These are phyloP conservation scores for Dryas drummondii DNA, from an alignment of 306 rosid species.

Conservation along the genomic window DNA sequence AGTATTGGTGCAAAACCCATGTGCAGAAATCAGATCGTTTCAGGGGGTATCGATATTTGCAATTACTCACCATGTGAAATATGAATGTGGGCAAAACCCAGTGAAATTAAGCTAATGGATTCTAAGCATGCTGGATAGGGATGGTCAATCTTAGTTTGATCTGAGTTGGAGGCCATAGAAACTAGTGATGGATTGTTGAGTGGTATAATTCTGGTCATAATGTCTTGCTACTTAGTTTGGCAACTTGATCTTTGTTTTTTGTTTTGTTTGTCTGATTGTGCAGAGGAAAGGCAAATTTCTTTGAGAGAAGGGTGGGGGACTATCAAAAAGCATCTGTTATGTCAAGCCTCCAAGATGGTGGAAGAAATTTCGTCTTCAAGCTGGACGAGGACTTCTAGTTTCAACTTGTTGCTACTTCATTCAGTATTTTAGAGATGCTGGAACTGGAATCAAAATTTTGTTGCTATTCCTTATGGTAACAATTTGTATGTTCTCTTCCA, in stretches of 20 bases:
- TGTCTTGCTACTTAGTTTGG: neutral
- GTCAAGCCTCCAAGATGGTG: constrained; percentile 77
- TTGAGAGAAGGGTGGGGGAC: constrained; percentile 89
- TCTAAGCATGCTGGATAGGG: too few species aligned
- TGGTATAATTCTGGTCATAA: too few species aligned
- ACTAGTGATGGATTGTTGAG: too few species aligned
- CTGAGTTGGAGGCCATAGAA: too few species aligned
- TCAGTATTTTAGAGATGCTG: constrained; percentile 24
- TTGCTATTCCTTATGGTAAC: constrained; percentile 20
- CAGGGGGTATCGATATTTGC: too few species aligned
- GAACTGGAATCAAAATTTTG: constrained; percentile 24
- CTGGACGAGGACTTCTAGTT: constrained; percentile 72
- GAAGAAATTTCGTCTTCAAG: constrained; percentile 74
- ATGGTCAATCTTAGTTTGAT: too few species aligned
- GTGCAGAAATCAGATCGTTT: too few species aligned
- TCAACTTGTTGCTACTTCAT: constrained; percentile 19
- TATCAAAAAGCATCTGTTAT: constrained; percentile 94
- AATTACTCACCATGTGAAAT: neutral
- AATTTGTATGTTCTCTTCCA: constrained; percentile 1
- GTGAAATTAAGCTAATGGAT: too few species aligned
- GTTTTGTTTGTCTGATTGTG: constrained; percentile 25
- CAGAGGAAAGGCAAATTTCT: constrained; percentile 95
- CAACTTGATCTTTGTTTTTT: constrained; percentile 13
- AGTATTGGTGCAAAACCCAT: too few species aligned
- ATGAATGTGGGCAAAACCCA: neutral